Percentiles rank a stretch among this genome's conserved stretches.
phyloP scores from a whole-genome alignment of 176 grass and related monocot genomes.

The Calamus simplicifolius region DNA sequence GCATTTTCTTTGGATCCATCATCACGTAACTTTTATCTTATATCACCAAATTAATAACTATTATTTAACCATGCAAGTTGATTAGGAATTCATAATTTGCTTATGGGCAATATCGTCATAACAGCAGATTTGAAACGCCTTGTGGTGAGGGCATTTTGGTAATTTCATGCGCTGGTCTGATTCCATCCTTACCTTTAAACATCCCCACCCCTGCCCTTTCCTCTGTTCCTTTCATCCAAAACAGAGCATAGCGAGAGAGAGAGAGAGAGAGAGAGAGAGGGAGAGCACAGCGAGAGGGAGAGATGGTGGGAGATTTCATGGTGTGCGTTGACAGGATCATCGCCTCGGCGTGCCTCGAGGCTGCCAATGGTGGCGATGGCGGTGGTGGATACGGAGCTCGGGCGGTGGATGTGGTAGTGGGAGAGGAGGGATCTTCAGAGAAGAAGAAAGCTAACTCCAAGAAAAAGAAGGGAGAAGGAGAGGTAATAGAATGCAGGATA shows the following conservation, averaged over 20 bases:
- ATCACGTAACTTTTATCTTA: no score
- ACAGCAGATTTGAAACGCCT: no score
- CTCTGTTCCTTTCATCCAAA: not conserved
- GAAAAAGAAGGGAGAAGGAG: slow-evolving; percentile 22
- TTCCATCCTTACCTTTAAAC: no score
- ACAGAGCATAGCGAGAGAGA: not conserved
- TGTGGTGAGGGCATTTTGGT: no score
- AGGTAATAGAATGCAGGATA: slow-evolving; percentile 74
- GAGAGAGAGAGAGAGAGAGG: slow-evolving; percentile 1
- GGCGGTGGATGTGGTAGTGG: not conserved
- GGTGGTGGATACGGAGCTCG: not conserved
- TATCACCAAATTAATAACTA: no score
- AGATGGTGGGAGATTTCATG: slow-evolving; percentile 39
- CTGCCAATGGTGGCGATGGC: not conserved
- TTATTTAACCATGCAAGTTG: no score
- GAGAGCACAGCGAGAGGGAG: not conserved
- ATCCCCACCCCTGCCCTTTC: no score
- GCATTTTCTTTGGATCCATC: no score
- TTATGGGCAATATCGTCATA: no score
- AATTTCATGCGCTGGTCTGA: no score
- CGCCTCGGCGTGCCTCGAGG: slow-evolving; percentile 14
- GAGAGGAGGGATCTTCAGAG: slow-evolving; percentile 10
- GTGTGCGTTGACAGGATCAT: slow-evolving; percentile 39
- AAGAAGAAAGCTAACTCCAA: slow-evolving; percentile 2
- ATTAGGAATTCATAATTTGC: no score